Base-by-base conservation (phyloP, 2,329 filamentous ascomycete genomes). In the Sporothrix protearum region DNA sequence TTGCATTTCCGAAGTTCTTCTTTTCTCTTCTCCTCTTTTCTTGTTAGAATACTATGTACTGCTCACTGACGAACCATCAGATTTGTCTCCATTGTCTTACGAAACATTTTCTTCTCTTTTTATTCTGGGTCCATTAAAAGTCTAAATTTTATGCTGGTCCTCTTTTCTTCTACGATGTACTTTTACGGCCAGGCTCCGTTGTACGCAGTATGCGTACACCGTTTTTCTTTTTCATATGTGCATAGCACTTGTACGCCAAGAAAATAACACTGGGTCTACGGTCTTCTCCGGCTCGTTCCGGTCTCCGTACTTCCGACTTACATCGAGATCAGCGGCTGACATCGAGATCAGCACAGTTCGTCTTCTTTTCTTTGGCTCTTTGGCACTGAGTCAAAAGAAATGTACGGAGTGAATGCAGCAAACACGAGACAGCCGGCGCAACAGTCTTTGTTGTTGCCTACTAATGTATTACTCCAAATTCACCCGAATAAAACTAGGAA, bases 231-330 rank as follows among this genome's bases (percentile, higher is more conserved):
- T 22, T n/a, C n/a, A n/a, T n/a, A n/a, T n/a, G n/a, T n/a, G n/a
- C n/a, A n/a, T n/a, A n/a, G n/a, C n/a, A n/a, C 16, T 59, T 1
- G 22, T 53, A 25, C 19, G 49, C 25, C 53, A 25, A 25, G 22
- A 45, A 28, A 19, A 28, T 28, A 30, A 4, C 39, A 12, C 61
- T 64, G 61, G 61, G 61, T 28, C 57, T 14, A 25, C 61, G 61
- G 61, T 47, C 61, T 64, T 64, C 39, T 47, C 7, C 28, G 39
- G 25, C 39, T 64, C 39, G 39, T 47, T 64, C 61, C 61, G 61
- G 22, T 47, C 22, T 47, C 61, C 61, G 61, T 64, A 30, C 61
- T 28, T 47, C n/a, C 16, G 39, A 63, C 57, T 63, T 47, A 30
- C 39, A 64, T 64, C 22, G 61, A 28, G 39, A 47, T 28, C 61